Evolutionary conservation across 2,329 filamentous ascomycete genomes (phyloP).

Genomic region (Ambrosiella xylebori): DNA sequence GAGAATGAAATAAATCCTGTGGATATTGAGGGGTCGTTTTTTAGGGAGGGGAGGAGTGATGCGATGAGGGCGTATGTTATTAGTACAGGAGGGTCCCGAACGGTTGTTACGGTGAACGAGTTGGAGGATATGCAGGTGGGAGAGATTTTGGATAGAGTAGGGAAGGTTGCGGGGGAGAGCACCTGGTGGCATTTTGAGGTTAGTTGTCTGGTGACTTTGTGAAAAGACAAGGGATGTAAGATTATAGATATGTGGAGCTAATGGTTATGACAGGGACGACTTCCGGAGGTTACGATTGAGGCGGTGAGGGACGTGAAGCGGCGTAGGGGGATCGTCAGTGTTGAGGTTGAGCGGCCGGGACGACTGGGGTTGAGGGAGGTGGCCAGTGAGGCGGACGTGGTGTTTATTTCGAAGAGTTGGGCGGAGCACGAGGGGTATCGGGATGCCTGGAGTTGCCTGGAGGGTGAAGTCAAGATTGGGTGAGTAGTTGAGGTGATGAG

Average conservation of each 20-base stretch:
- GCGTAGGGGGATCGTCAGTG: constrained; percentile 32
- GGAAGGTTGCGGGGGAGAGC: constrained; percentile 21
- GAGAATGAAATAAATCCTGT: constrained; percentile 19
- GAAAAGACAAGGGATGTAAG: background rate
- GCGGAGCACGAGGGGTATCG: constrained; percentile 32
- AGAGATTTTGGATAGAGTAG: constrained; percentile 35
- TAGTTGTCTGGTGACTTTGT: constrained; percentile 14
- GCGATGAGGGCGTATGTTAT: constrained; percentile 52
- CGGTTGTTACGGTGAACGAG: constrained; percentile 52
- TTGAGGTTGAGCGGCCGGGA: constrained; percentile 56
- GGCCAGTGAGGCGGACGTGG: constrained; percentile 45
- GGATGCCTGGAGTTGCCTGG: constrained; percentile 29
- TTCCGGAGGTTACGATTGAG: too few relatives aligned
- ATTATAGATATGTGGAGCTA: too few relatives aligned
- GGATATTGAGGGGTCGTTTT: constrained; percentile 39
- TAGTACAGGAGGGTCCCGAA: constrained; percentile 40
- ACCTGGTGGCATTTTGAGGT: constrained; percentile 61
- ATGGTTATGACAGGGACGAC: too few relatives aligned
- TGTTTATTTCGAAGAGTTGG: constrained; percentile 60
- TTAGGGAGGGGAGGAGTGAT: constrained; percentile 34
- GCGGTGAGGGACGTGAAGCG: too few relatives aligned
- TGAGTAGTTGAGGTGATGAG: background rate
- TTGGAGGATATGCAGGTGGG: constrained; percentile 47
- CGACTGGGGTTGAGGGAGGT: constrained; percentile 41
- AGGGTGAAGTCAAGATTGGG: constrained; percentile 17